phyloP scores from a whole-genome alignment of 305 asterid species.

The Fraxinus latifolia region DNA sequence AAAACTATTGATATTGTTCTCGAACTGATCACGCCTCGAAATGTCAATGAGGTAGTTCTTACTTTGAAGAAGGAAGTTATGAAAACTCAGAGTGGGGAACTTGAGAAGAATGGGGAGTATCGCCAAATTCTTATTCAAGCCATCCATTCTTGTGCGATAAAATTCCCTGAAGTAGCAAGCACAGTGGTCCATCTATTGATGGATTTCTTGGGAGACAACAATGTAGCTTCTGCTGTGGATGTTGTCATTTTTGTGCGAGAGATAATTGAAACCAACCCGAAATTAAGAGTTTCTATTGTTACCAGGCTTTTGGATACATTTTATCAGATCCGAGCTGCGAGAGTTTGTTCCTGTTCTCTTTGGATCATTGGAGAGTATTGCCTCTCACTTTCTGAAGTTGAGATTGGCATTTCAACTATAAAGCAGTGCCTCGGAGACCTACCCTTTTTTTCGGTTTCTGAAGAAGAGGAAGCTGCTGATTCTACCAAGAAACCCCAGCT shows the following conservation, averaged over 20 bases:
- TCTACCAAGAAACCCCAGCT: conserved; percentile 69
- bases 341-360: conserved; percentile 68
- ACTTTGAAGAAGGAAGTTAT: conserved; percentile 91
- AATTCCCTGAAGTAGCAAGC: conserved; percentile 96
- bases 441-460: conserved; percentile 78
- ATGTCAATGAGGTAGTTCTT: conserved; percentile 87
- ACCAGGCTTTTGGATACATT: conserved; percentile 87
- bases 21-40: conserved; percentile 78
- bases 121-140: conserved; percentile 61
- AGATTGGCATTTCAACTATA: conserved; percentile 60
- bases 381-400: conserved; percentile 82
- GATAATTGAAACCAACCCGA: conserved; percentile 89
- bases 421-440: conserved; percentile 83
- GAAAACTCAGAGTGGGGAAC: conserved; percentile 76
- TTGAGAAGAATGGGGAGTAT: conserved; percentile 53
- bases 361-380: conserved; percentile 91
- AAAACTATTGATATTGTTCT: conserved; percentile 91
- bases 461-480: conserved; percentile 64
- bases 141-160: conserved; percentile 93
- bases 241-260: conserved; percentile 86
- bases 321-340: conserved; percentile 89
- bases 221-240: conserved; percentile 91
- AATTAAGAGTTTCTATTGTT: conserved; percentile 77
- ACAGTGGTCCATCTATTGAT: conserved; percentile 90
- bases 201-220: conserved; percentile 98